Evolutionary conservation across 352 stramenopile species (phyloP), one percentile per base, ranked within the genome.

Genomic region (Globisporangium abappressorium): DNA sequence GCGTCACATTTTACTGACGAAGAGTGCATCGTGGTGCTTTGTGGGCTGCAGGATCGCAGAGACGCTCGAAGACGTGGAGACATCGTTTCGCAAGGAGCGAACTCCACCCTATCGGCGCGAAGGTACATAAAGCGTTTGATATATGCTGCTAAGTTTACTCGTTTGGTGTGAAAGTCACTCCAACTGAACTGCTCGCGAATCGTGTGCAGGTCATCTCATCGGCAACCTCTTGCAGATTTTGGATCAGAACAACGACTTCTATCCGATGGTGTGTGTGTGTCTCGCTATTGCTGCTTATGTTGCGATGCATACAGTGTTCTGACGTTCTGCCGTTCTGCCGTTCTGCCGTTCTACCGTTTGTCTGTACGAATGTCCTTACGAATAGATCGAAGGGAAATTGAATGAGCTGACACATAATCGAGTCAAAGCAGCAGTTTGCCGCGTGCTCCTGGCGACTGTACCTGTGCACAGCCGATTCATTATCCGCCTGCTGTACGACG

Each of bases 221-320:
- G 87, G 87, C 18, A 85, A 85, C 65, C 54, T 95, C 28, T 70
- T 94, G 47, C 84, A 86, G 24, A 73, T 89, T n/a, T 70, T 95
- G n/a, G 87, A 92, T 38, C 79, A 93, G 54, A 85, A 89, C 46
- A 84, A 92, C 51, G 85, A 94, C 11, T 95, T 95, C 49, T 95
- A 95, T 65, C 66, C 82, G 1, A 86, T 90, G 81, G 85, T 93
- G 69, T 4, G 74, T 62, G 55, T 33, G 15, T 38, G 2, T 18
- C 26, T 60, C 18, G 28, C 30, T 18, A 28, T 3, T 30, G 6
- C 26, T 51, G 8, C 9, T 28, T 34, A 15, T 62, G 57, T 1
- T 64, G 14, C 43, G 18, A 47, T 61, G 26, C 58, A 24, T 34
- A 26, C 5, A 0, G 20, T 3, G 14, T 26, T 33, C n/a, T 61